A percentile compares a stretch with the other conserved stretches of the same genome.
phyloP scores from a whole-genome alignment of 2,329 filamentous ascomycete species.

The Coccinonectria pachysandricola region DNA sequence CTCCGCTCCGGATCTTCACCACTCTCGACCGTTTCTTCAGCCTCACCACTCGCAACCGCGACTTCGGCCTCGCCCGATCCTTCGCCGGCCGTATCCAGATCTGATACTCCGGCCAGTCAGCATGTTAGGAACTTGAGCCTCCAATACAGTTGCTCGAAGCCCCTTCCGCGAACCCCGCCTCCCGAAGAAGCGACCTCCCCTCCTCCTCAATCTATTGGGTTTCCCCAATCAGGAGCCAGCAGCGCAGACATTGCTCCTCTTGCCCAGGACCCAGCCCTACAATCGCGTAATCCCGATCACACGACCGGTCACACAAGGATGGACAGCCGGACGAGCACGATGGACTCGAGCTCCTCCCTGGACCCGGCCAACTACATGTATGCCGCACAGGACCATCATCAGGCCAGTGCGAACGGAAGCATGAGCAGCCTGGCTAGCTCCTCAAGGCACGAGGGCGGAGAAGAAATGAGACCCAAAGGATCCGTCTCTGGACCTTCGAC shows the following conservation, averaged over 20 bases:
- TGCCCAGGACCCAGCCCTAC: slow-evolving; percentile 22
- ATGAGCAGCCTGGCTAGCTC: slow-evolving; percentile 35
- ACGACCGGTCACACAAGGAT: slow-evolving; percentile 15
- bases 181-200: slow-evolving; percentile 12
- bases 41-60: too few species aligned
- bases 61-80: slow-evolving; percentile 1
- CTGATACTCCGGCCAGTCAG: slow-evolving; percentile 21
- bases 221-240: too few species aligned
- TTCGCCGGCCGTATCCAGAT: slow-evolving; percentile 11
- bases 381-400: slow-evolving; percentile 20
- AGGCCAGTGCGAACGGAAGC: slow-evolving; percentile 33
- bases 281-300: slow-evolving; percentile 18
- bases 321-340: slow-evolving; percentile 35
- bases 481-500: slow-evolving; percentile 46
- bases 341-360: slow-evolving; percentile 34
- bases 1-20: slow-evolving; percentile 20
- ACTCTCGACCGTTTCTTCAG: slow-evolving; percentile 6
- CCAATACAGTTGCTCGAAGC: slow-evolving; percentile 48
- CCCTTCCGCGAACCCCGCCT: slow-evolving; percentile 42
- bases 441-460: slow-evolving; percentile 33
- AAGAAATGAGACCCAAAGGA: slow-evolving; percentile 40
- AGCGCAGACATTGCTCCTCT: too few species aligned
- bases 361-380: slow-evolving; percentile 28
- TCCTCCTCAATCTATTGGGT: slow-evolving; percentile 24
- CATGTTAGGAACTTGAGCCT: slow-evolving; percentile 46